A percentile compares a stretch with the other conserved stretches of the same genome.
Conservation (phyloP, 108 stramenopile species). For the Cyclostephanos invisitatus region DNA sequence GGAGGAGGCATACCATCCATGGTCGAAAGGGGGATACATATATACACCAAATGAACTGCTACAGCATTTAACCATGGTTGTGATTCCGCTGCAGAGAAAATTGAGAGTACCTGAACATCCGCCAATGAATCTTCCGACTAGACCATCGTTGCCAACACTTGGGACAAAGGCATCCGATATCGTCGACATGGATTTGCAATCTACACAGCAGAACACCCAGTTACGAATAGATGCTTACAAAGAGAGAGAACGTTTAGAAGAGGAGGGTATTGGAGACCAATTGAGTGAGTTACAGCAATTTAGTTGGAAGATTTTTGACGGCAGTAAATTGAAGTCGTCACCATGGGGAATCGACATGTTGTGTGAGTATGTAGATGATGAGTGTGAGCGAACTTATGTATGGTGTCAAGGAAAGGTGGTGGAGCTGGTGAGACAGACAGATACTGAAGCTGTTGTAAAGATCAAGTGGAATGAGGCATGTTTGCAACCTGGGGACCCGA, state of each 20-base stretch:
- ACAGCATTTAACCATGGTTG: conserved; percentile 1
- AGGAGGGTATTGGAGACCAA: not conserved
- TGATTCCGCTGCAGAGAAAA: not conserved
- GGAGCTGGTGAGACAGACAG: not conserved
- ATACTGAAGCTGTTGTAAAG: not conserved
- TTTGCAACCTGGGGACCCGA: not conserved
- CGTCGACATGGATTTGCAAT: not conserved
- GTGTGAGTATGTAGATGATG: conserved; percentile 7
- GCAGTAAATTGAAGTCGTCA: not conserved
- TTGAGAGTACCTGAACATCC: not conserved
- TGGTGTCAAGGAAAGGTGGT: conserved; percentile 9
- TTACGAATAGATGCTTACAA: not conserved
- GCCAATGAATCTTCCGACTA: not conserved
- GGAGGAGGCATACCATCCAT: conserved; percentile 9
- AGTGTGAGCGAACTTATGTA: not conserved
- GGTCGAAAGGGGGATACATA: conserved; percentile 3
- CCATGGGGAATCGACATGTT: conserved; percentile 17
- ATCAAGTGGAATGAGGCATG: conserved; percentile 9
- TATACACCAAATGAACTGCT: not conserved
- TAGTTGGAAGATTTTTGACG: conserved; percentile 8
- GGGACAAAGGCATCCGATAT: conserved; percentile 1
- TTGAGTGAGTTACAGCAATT: not conserved
- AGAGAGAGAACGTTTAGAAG: conserved; percentile 3
- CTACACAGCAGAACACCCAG: not conserved
- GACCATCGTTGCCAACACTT: conserved; percentile 2